Percentiles rank a stretch among this genome's conserved stretches.
phyloP scores from a whole-genome alignment of 2,329 filamentous ascomycete genomes.

The Lasiodiplodia citricola region DNA sequence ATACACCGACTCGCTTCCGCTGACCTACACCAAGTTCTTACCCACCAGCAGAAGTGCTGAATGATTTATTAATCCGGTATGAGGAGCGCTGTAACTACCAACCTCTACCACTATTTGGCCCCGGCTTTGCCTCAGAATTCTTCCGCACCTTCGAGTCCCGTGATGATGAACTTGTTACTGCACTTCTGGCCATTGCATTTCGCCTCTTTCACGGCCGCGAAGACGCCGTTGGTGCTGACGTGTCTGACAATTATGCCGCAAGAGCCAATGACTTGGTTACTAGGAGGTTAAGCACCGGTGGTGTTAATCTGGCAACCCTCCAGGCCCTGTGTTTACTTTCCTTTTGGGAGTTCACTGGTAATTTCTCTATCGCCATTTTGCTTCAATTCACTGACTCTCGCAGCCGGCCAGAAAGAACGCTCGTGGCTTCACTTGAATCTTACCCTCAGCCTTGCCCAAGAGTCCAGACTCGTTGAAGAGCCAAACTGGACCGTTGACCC shows the following conservation, averaged over 20 bases:
- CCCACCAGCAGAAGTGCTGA: not conserved
- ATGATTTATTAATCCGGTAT: not conserved
- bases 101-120: not conserved
- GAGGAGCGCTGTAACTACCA: slow-evolving; percentile 15
- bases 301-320: not conserved
- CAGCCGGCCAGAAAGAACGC: slow-evolving; percentile 1
- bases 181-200: not conserved
- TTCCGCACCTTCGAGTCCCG: not conserved
- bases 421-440: slow-evolving; percentile 1
- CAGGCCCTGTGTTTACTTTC: slow-evolving; percentile 12
- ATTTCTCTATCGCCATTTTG: too few relatives aligned
- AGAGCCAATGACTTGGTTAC: not conserved
- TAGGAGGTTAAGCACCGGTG: not conserved
- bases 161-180: not conserved
- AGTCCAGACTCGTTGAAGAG: not conserved
- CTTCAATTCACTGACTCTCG: not conserved
- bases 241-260: not conserved
- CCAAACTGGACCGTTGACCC: not conserved
- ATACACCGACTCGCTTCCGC: not conserved
- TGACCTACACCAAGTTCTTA: not conserved
- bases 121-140: not conserved
- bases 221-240: not conserved
- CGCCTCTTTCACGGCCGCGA: not conserved
- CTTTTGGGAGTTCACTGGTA: slow-evolving; percentile 11
- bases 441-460: not conserved